Evolutionary conservation across 371 early-diverging fungal species (phyloP).

Genomic region (Mortierella sp.): DNA sequence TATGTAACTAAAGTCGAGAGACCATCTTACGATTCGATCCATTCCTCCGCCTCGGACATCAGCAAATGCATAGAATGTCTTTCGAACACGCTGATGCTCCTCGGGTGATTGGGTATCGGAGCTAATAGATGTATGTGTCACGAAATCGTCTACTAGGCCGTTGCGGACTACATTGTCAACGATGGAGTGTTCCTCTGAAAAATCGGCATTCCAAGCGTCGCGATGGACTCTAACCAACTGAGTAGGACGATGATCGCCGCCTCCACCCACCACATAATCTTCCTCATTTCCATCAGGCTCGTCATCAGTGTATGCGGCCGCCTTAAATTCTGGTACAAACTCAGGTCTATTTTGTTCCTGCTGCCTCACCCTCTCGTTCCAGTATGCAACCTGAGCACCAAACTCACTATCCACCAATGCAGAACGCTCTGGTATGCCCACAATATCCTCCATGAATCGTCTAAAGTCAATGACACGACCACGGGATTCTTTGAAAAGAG

Average conservation of each 20-base stretch:
- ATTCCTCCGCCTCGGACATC: conserved; percentile 38
- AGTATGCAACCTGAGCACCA: conserved; percentile 26
- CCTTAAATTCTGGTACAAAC: no score
- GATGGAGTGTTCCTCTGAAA: neutral
- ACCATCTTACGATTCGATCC: conserved; percentile 28
- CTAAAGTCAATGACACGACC: conserved; percentile 20
- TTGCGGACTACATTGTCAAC: conserved; percentile 35
- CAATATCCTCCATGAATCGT: conserved; percentile 27
- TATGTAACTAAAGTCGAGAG: conserved; percentile 14
- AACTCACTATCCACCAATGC: conserved; percentile 25
- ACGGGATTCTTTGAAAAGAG: neutral
- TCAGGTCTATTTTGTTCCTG: neutral
- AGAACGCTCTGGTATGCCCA: conserved; percentile 9
- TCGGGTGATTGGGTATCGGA: neutral
- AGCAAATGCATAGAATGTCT: conserved; percentile 21
- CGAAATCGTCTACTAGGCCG: conserved; percentile 25
- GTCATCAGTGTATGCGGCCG: neutral
- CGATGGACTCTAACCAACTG: conserved; percentile 14
- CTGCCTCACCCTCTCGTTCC: neutral
- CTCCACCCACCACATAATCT: neutral
- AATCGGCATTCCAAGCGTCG: conserved; percentile 13
- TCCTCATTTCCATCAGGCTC: neutral
- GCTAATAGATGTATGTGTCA: neutral
- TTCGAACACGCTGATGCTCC: neutral
- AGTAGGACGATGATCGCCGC: neutral